phyloP scores from a whole-genome alignment of 2,329 filamentous ascomycete species.

The Metarhizium brunneum region DNA sequence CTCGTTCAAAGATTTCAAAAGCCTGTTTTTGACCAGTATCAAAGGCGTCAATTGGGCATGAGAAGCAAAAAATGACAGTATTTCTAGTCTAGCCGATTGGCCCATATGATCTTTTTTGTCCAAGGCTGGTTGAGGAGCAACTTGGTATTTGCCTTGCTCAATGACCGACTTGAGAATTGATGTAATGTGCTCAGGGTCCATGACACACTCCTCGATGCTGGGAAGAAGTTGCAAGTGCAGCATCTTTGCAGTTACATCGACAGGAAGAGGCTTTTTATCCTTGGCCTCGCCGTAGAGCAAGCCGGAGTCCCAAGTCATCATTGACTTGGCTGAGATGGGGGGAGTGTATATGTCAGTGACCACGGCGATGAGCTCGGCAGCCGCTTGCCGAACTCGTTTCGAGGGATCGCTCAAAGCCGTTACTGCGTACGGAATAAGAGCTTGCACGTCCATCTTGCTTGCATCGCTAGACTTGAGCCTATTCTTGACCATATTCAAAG shows the following conservation, averaged over 20 bases:
- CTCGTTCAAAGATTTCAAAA: slow-evolving; percentile 64
- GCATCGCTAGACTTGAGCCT: slow-evolving; percentile 43
- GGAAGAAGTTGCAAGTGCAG: slow-evolving; percentile 61
- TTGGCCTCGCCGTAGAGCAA: slow-evolving; percentile 51
- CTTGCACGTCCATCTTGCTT: slow-evolving; percentile 58
- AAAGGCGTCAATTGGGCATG: slow-evolving; percentile 64
- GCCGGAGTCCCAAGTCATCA: slow-evolving; percentile 49
- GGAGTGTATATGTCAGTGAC: slow-evolving; percentile 40
- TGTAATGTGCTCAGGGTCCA: slow-evolving; percentile 65
- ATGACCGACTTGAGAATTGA: slow-evolving; percentile 43
- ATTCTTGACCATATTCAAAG: slow-evolving; percentile 55
- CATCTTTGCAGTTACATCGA: slow-evolving; percentile 49
- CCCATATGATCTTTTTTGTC: slow-evolving; percentile 47
- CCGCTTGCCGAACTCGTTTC: slow-evolving; percentile 65
- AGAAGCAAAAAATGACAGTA: slow-evolving; percentile 64
- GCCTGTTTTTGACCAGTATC: slow-evolving; percentile 55
- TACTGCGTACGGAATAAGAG: slow-evolving; percentile 73
- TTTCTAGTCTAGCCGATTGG: slow-evolving; percentile 51
- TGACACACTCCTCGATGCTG: slow-evolving; percentile 72
- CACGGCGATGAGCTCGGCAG: slow-evolving; percentile 55
- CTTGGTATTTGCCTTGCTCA: slow-evolving; percentile 30
- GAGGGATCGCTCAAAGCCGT: slow-evolving; percentile 67
- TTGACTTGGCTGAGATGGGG: slow-evolving; percentile 26
- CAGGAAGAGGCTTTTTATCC: slow-evolving; percentile 44
- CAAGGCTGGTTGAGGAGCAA: slow-evolving; percentile 22